Percentiles rank a stretch among this genome's conserved stretches.
Conservation (phyloP, 1,284 basidiomycete species). For the Ustilago vetiveriae region DNA sequence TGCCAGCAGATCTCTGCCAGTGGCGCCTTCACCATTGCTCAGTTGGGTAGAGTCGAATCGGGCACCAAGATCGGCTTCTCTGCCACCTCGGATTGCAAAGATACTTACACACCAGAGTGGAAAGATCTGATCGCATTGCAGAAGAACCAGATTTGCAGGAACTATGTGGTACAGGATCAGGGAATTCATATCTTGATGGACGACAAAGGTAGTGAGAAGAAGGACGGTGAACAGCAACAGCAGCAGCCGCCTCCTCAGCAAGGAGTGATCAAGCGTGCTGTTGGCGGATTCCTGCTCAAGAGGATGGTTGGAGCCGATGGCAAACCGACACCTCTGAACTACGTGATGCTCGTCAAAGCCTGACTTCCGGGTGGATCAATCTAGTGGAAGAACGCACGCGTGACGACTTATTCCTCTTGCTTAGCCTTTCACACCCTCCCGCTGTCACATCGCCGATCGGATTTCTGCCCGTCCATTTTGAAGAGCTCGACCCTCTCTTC, state of each 20-base stretch:
- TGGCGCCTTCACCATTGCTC: slow-evolving; percentile 19
- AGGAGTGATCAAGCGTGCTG: not conserved
- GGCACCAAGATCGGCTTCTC: slow-evolving; percentile 15
- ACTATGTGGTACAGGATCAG: not conserved
- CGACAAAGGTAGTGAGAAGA: not conserved
- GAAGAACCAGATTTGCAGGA: not conserved
- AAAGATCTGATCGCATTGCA: slow-evolving; percentile 1
- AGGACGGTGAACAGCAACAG: not conserved
- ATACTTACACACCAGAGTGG: slow-evolving; percentile 7
- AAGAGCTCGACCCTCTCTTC: no score
- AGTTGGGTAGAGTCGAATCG: not conserved
- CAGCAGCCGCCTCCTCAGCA: not conserved
- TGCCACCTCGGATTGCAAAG: slow-evolving; percentile 10
- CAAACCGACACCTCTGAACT: not conserved
- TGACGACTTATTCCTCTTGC: no score
- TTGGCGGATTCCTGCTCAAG: not conserved
- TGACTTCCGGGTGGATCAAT: no score
- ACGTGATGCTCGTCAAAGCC: slow-evolving; percentile 19
- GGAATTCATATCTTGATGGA: not conserved
- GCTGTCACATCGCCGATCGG: no score
- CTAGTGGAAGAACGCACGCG: no score
- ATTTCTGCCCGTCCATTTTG: no score
- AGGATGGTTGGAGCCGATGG: not conserved
- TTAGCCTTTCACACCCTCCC: no score
- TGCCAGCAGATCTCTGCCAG: slow-evolving; percentile 21